Base-by-base conservation (phyloP, 768 basidiomycete species). In the Leccinum ochraceum region DNA sequence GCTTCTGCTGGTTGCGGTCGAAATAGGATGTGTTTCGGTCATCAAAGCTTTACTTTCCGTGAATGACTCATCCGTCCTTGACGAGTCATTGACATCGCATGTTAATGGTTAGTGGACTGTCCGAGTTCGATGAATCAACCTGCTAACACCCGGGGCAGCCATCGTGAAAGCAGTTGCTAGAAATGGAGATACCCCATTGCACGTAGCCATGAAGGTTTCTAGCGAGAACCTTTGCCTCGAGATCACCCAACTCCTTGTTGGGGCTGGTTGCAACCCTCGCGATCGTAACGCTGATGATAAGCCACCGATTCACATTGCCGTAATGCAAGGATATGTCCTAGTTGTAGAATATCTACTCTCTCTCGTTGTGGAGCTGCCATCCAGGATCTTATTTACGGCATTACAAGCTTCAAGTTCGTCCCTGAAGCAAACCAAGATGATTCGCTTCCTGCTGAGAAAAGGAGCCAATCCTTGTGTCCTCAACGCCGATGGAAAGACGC, bases 1-100 rank as follows among this genome's bases (percentile, higher is more conserved):
- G 0, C 54, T 66, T 20, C 46, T 65, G 8, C 63, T 59, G 6
- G 2, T 54, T 8, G 64, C 65, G 0, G 44, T 59, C n/a, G 56
- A 36, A n/a, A 66, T 32, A 1, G 58, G 58, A 42, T 66, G 54
- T 4, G n/a, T 59, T 4, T 34, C 46, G 0, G 37, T 54, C 4
- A 3, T 61, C 6, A 20, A 14, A 2, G 6, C 37, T 4, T 22
- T 65, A 6, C 28, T 65, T 22, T 32, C 30, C 42, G 1, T 14
- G 44, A 10, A 8, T 9, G 5, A 22, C 2, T 1, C 63, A 26
- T 26, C 26, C 4, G 26, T 26, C 26, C 26, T 26, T 6, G 17
- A 20, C 20, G 2, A 46, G 44, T 46, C 9, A 36, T 61, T 1
- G 3, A 26, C 26, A 26, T 26, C 4, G 24, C 26, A 26, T 26